Evolutionary conservation across 1,284 basidiomycete species (phyloP).

Genomic region (Tausonia pullulans): DNA sequence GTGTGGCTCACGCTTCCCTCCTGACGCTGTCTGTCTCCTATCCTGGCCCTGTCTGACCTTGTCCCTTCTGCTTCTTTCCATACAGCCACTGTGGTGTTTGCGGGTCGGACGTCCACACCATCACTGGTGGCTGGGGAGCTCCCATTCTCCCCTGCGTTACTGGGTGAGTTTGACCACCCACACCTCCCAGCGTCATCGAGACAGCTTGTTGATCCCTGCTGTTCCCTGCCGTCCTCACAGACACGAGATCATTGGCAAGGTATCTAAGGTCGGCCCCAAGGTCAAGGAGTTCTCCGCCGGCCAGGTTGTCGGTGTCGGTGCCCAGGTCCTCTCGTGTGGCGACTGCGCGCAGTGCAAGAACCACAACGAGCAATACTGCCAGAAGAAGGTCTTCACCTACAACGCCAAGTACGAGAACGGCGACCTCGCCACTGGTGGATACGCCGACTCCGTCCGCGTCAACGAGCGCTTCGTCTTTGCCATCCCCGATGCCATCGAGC

Average conservation of each 20-base stretch:
- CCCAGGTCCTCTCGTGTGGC: slow-evolving; percentile 45
- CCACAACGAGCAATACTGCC: slow-evolving; percentile 38
- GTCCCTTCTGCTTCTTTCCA: background rate
- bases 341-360: slow-evolving; percentile 38
- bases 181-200: background rate
- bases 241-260: slow-evolving; percentile 54
- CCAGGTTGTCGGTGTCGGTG: slow-evolving; percentile 54
- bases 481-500: slow-evolving; percentile 49
- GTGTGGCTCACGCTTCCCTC: background rate
- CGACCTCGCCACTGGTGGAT: slow-evolving; percentile 44
- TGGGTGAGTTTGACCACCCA: background rate
- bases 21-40: background rate
- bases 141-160: slow-evolving; percentile 6
- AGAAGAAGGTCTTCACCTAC: slow-evolving; percentile 31
- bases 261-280: slow-evolving; percentile 44
- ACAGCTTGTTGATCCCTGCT: background rate
- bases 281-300: slow-evolving; percentile 50
- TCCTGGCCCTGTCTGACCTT: background rate
- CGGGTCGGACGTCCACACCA: slow-evolving; percentile 46
- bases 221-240: slow-evolving; percentile 22
- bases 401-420: slow-evolving; percentile 46
- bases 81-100: background rate
- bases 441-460: slow-evolving; percentile 53
- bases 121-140: slow-evolving; percentile 37
- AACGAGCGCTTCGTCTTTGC: slow-evolving; percentile 58